These are phyloP conservation scores for Populus alba DNA, from an alignment of 345 rosid genomes.

Conservation along the genomic window DNA sequence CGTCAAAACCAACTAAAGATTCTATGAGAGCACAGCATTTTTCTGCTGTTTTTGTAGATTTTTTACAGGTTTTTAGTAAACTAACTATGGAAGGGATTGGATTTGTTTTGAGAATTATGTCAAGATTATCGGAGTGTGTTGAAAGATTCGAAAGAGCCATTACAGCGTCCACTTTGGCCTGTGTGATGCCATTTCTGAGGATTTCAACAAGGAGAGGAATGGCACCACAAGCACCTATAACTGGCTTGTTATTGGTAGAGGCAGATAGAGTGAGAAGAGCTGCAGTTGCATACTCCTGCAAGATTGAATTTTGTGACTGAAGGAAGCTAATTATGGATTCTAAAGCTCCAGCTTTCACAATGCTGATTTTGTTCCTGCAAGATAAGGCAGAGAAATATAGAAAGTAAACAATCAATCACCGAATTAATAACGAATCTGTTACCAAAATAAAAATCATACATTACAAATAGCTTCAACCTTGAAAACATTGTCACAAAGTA, in stretches of 20 bases:
- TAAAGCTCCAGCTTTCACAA: slow-evolving; percentile 90
- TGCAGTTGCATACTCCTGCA: slow-evolving; percentile 82
- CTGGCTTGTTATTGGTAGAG: slow-evolving; percentile 68
- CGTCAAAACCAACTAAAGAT: slow-evolving; percentile 70
- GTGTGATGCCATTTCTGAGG: slow-evolving; percentile 64
- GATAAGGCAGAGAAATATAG: slow-evolving; percentile 10
- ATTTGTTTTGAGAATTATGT: slow-evolving; percentile 46
- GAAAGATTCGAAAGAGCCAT: slow-evolving; percentile 91
- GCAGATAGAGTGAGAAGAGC: slow-evolving; percentile 88
- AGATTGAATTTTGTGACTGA: slow-evolving; percentile 48
- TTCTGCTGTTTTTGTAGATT: slow-evolving; percentile 80
- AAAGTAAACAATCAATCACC: slow-evolving; percentile 9
- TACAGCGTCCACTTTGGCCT: slow-evolving; percentile 67
- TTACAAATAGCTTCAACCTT: neutral
- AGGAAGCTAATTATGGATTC: slow-evolving; percentile 71
- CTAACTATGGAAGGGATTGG: slow-evolving; percentile 58
- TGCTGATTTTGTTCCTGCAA: slow-evolving; percentile 81
- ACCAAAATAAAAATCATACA: neutral
- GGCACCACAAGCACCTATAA: slow-evolving; percentile 69
- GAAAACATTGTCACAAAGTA: neutral
- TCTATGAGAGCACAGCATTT: slow-evolving; percentile 80
- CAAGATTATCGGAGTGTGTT: slow-evolving; percentile 49
- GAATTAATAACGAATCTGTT: neutral
- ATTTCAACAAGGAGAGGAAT: slow-evolving; percentile 77
- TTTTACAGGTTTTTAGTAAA: slow-evolving; percentile 67